phyloP scores from a whole-genome alignment of 2,329 filamentous ascomycete genomes.

The Colletotrichum orbiculare region DNA sequence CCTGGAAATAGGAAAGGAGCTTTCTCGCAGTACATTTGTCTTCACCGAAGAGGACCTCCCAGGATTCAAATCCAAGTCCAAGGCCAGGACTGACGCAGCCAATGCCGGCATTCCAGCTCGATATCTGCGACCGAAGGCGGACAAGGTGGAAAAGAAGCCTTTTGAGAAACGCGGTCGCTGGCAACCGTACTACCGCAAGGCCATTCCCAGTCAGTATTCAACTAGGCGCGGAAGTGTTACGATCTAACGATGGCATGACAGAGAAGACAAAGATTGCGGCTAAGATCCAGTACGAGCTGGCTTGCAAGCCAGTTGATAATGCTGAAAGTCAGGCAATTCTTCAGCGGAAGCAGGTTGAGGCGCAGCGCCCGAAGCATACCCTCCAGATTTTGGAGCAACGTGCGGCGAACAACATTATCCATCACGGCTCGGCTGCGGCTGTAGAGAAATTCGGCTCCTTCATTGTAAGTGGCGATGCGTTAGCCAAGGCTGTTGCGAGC shows the following conservation, averaged over 20 bases:
- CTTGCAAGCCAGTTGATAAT: slow-evolving; percentile 51
- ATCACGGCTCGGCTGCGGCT: slow-evolving; percentile 67
- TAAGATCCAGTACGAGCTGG: slow-evolving; percentile 80
- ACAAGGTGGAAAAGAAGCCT: slow-evolving; percentile 57
- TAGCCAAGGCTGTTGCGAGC: background rate
- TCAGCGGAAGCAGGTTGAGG: slow-evolving; percentile 55
- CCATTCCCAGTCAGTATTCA: slow-evolving; percentile 76
- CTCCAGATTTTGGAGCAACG: slow-evolving; percentile 62
- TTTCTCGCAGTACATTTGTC: slow-evolving; percentile 77
- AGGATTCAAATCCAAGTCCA: slow-evolving; percentile 73
- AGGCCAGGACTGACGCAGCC: slow-evolving; percentile 64
- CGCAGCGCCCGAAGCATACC: slow-evolving; percentile 61
- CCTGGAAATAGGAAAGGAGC: slow-evolving; percentile 70
- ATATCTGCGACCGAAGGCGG: slow-evolving; percentile 57
- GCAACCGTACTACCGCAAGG: slow-evolving; percentile 74
- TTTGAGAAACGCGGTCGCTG: slow-evolving; percentile 57
- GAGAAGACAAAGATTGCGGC: slow-evolving; percentile 84
- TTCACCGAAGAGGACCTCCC: slow-evolving; percentile 87
- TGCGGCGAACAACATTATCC: slow-evolving; percentile 63
- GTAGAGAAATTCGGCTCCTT: slow-evolving; percentile 61
- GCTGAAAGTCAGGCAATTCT: slow-evolving; percentile 48
- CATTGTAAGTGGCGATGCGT: slow-evolving; percentile 60
- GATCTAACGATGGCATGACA: slow-evolving; percentile 45
- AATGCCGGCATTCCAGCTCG: slow-evolving; percentile 69
- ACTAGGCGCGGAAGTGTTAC: no score